Evolutionary conservation across 768 basidiomycete species (phyloP).

Genomic region (Kwoniella newhampshirensis): DNA sequence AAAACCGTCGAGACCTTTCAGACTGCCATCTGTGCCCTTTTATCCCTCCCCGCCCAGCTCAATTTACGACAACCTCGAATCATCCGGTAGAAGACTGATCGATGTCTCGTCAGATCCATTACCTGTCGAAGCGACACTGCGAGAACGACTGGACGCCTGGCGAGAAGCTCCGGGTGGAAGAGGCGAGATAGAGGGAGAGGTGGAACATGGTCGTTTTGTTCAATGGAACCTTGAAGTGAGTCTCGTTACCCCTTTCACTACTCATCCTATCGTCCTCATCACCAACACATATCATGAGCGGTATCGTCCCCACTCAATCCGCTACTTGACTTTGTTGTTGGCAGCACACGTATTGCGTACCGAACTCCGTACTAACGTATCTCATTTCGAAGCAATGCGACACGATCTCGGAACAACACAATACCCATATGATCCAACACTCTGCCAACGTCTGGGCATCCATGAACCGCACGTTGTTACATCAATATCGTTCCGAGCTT

Average conservation of each 20-base stretch:
- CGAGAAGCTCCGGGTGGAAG: constrained; percentile 52
- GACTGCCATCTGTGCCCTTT: constrained; percentile 2
- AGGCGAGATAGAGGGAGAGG: constrained; percentile 43
- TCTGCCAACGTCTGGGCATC: constrained; percentile 46
- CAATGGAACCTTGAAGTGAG: constrained; percentile 52
- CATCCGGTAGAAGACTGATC: constrained; percentile 19
- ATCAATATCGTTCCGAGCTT: constrained; percentile 40
- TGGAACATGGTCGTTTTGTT: constrained; percentile 51
- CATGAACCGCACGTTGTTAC: constrained; percentile 44
- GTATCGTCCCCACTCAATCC: neutral
- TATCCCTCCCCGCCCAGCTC: constrained; percentile 5
- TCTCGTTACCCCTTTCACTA: neutral
- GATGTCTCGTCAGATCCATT: constrained; percentile 48
- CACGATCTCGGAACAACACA: constrained; percentile 45
- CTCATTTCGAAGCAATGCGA: constrained; percentile 28
- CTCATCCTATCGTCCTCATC: too few relatives aligned
- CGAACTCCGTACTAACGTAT: too few relatives aligned
- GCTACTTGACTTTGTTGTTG: neutral
- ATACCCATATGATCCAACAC: constrained; percentile 47
- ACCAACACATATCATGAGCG: too few relatives aligned
- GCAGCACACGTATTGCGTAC: too few relatives aligned
- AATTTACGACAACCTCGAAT: neutral
- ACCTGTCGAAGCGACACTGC: constrained; percentile 50
- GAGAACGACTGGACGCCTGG: constrained; percentile 52
- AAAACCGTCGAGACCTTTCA: neutral